Evolutionary conservation across 352 stramenopile genomes (phyloP).

Genomic region (Phytophthora ramorum): DNA sequence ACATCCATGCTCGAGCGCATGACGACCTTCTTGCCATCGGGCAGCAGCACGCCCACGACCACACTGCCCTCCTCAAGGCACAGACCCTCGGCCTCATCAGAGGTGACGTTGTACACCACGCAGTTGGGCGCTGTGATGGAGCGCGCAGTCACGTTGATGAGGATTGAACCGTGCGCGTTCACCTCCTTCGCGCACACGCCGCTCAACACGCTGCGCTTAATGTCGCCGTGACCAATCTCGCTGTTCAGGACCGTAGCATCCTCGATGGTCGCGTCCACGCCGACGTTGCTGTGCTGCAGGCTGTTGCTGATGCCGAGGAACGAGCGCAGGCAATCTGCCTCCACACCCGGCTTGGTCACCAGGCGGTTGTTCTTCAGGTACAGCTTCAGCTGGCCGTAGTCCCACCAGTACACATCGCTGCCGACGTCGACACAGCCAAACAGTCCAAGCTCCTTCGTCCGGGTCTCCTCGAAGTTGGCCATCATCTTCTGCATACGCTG

Average conservation of each 20-base stretch:
- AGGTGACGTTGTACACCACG: constrained; percentile 98
- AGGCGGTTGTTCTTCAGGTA: constrained; percentile 97
- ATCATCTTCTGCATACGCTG: constrained; percentile 94
- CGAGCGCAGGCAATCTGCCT: constrained; percentile 78
- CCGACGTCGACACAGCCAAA: constrained; percentile 98
- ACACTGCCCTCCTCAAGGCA: constrained; percentile 94
- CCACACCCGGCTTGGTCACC: constrained; percentile 88
- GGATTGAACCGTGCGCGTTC: constrained; percentile 94
- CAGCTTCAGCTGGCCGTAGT: constrained; percentile 98
- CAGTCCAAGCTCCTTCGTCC: constrained; percentile 78
- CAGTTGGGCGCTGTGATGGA: constrained; percentile 95
- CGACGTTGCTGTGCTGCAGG: constrained; percentile 81
- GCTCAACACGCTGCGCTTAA: constrained; percentile 89
- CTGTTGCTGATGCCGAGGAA: constrained; percentile 86
- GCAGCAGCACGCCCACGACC: constrained; percentile 93
- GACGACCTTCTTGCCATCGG: constrained; percentile 92
- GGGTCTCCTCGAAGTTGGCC: constrained; percentile 76
- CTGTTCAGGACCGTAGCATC: constrained; percentile 84
- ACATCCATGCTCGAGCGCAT: constrained; percentile 93
- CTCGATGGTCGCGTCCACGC: constrained; percentile 60
- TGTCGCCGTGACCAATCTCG: constrained; percentile 69
- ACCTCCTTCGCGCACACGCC: constrained; percentile 92
- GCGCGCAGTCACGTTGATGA: constrained; percentile 98
- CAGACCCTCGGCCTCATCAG: constrained; percentile 90
- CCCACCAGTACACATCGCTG: constrained; percentile 98